A percentile compares a stretch with the other conserved stretches of the same genome.
Conservation (phyloP, 768 basidiomycete species). For the Xerocomellus amylosporus region DNA sequence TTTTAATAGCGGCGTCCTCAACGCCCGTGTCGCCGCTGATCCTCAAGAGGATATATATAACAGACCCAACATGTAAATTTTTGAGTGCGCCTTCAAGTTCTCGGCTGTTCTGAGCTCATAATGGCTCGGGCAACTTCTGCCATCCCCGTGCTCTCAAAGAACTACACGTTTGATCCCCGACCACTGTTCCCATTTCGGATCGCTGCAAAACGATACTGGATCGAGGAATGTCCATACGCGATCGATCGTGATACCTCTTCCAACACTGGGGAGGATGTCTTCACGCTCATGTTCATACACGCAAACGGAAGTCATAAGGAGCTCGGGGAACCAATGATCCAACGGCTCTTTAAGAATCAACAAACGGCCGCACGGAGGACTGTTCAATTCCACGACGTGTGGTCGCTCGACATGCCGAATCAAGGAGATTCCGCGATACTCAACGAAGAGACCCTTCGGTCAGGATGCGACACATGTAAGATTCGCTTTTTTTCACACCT, state of each 20-base stretch:
- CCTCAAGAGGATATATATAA: no score
- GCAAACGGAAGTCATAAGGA: slow-evolving; percentile 4
- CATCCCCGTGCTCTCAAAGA: background rate
- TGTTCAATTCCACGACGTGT: slow-evolving; percentile 6
- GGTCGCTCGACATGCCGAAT: slow-evolving; percentile 7
- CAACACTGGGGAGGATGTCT: background rate
- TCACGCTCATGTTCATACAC: slow-evolving; percentile 8
- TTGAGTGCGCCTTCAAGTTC: no score
- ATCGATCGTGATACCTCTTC: background rate
- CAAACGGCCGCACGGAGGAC: background rate
- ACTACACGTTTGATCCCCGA: slow-evolving; percentile 11
- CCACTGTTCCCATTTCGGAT: slow-evolving; percentile 9
- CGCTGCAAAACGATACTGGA: background rate
- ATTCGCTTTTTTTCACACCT: background rate
- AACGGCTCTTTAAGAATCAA: slow-evolving; percentile 1
- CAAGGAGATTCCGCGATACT: slow-evolving; percentile 10
- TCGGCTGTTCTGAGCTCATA: background rate
- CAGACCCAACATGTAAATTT: no score
- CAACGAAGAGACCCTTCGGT: slow-evolving; percentile 4
- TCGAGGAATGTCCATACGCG: background rate
- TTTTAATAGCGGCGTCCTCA: no score
- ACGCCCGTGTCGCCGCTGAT: no score
- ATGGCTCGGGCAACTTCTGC: background rate
- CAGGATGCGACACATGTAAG: background rate
- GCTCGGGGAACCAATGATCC: slow-evolving; percentile 6